A percentile compares a stretch with the other conserved stretches of the same genome.
Evolutionary conservation across 768 basidiomycete species (phyloP).

Genomic region (Suillus sp.): DNA sequence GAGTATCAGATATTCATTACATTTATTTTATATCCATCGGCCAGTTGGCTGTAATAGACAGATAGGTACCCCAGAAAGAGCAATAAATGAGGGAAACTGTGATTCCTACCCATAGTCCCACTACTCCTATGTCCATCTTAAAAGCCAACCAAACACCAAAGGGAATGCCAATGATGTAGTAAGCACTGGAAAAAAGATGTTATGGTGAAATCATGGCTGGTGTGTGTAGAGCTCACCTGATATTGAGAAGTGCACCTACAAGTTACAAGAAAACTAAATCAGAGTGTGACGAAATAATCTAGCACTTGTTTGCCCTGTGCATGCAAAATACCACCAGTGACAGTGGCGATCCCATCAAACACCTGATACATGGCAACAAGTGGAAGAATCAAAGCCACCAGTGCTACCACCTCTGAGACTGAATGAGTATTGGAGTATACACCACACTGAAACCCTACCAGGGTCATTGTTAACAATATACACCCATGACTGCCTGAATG

Average conservation of each 20-base stretch:
- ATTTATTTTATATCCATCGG: too few relatives aligned
- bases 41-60: slow-evolving; percentile 71
- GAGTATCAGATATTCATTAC: too few relatives aligned
- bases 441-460: slow-evolving; percentile 35
- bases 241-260: slow-evolving; percentile 76
- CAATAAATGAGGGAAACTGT: slow-evolving; percentile 66
- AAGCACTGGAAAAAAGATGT: slow-evolving; percentile 43
- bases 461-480: slow-evolving; percentile 74
- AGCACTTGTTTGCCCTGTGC: slow-evolving; percentile 72
- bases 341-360: slow-evolving; percentile 73
- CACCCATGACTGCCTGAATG: slow-evolving; percentile 68
- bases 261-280: slow-evolving; percentile 42
- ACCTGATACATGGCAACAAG: slow-evolving; percentile 82
- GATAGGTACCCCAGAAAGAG: slow-evolving; percentile 51
- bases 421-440: slow-evolving; percentile 5
- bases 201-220: slow-evolving; percentile 8
- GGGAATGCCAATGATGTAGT: slow-evolving; percentile 84
- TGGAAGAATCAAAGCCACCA: slow-evolving; percentile 68
- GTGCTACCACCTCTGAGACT: slow-evolving; percentile 43
- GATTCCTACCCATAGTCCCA: slow-evolving; percentile 86
- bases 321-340: slow-evolving; percentile 78
- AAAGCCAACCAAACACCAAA: slow-evolving; percentile 81
- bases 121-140: slow-evolving; percentile 52
- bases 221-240: slow-evolving; percentile 48
- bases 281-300: neutral